Conservation (phyloP, 1,139 yeast species). For the Groenewaldozyma auringiensis region DNA sequence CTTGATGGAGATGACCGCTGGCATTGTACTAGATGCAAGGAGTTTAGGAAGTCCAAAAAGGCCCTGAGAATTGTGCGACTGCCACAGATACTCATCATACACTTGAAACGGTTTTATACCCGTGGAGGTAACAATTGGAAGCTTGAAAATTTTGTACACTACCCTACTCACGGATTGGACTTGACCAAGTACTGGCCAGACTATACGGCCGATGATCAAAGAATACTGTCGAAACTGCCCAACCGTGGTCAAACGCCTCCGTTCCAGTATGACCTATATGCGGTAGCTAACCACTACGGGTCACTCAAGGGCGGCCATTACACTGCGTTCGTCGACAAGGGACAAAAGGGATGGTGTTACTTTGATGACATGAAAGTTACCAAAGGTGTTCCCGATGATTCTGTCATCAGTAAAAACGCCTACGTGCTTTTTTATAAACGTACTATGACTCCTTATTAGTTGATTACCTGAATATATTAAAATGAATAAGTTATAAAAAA, state of each 20-base stretch:
- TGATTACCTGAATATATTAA: background rate
- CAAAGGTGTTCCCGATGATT: conserved; percentile 34
- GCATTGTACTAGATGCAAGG: conserved; percentile 79
- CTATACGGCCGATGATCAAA: conserved; percentile 26
- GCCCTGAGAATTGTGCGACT: conserved; percentile 61
- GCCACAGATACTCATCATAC: conserved; percentile 66
- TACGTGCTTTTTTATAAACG: conserved; percentile 57
- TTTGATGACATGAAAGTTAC: conserved; percentile 66
- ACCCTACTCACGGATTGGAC: conserved; percentile 52
- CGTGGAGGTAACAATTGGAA: conserved; percentile 35
- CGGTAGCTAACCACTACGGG: conserved; percentile 87
- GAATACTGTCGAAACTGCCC: conserved; percentile 48
- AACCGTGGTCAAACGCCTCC: conserved; percentile 73
- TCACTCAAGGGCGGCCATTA: conserved; percentile 83
- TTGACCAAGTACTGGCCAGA: conserved; percentile 76
- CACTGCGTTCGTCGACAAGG: conserved; percentile 72
- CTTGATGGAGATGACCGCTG: conserved; percentile 81
- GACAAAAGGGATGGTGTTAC: conserved; percentile 58
- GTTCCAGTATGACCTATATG: conserved; percentile 67
- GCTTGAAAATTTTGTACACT: conserved; percentile 53
- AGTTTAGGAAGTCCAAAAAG: conserved; percentile 58
- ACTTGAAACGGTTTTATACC: conserved; percentile 68
- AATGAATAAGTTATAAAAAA: background rate
- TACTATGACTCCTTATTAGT: background rate
- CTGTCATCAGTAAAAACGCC: conserved; percentile 55